Base-by-base conservation (phyloP, 805 yeast genomes). In the Wickerhamomyces sydowiorum region DNA sequence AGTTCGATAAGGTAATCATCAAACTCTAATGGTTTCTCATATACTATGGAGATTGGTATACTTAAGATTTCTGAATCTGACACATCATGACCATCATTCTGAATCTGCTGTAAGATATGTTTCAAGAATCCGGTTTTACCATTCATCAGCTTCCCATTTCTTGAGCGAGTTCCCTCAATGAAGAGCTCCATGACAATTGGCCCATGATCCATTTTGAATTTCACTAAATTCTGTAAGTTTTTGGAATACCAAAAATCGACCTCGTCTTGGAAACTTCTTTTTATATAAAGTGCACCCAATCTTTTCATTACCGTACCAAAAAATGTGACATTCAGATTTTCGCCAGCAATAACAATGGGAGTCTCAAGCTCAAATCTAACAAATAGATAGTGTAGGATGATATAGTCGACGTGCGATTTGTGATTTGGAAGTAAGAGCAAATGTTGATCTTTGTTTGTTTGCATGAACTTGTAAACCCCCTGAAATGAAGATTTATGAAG, bases 1-100 rank as follows among this genome's bases (percentile, higher is more conserved):
- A 53, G 30, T 30, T 53, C 55, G 9, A 46, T 41, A 28, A 53
- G 25, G 28, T 51, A 53, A 29, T 53, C 57, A 9, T 51, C 39
- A 40, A 51, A 53, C 36, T 53, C 57, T 24, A 46, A 53, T 2
- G 57, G 57, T 30, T 53, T 53, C 33, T 51, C 57, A 34, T 53
- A 53, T 27, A 45, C 41, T 33, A 53, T 23, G 5, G 53, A 46
- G 7, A 53, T 39, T 1, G 57, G 55, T 27, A 49, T 52, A 5
- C 47, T 41, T 24, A 22, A 22, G 2, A 46, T 46, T 5, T 36
- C 25, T 7, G 28, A 25, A 6, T n/a, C 28, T 6, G 28, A 25
- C n/a, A n/a, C n/a, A n/a, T n/a, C n/a, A n/a, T n/a, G n/a, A 10
- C 39, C 39, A 6, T 34, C 31, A 5, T 42, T 43, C 2, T 32